phyloP scores from a whole-genome alignment of 176 grass and related monocot genomes.

The Zoysia pacifica region DNA sequence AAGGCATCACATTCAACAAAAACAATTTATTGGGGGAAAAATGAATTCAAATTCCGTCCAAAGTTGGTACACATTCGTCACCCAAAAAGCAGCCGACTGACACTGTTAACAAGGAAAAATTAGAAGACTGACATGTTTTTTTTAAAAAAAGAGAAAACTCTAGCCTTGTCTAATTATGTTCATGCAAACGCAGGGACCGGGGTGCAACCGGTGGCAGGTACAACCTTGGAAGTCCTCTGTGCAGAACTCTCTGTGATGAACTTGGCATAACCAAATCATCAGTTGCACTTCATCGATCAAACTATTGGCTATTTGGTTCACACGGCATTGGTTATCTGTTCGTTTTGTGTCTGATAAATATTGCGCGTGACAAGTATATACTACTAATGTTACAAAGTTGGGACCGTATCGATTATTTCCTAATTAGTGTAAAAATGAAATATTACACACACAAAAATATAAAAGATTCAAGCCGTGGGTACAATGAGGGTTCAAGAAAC shows the following conservation, averaged over 20 bases:
- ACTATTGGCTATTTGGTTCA: background rate
- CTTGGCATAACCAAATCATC: conserved; percentile 48
- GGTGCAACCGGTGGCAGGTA: conserved; percentile 68
- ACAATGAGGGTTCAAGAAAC: background rate
- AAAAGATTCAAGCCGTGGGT: background rate
- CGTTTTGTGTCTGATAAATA: too few relatives aligned
- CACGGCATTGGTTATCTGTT: background rate
- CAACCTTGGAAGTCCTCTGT: conserved; percentile 60
- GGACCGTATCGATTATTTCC: too few relatives aligned
- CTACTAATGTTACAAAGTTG: too few relatives aligned
- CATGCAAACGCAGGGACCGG: conserved; percentile 49
- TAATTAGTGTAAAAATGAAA: too few relatives aligned
- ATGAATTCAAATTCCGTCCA: background rate
- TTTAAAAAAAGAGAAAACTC: too few relatives aligned
- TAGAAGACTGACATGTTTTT: too few relatives aligned
- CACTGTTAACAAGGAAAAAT: too few relatives aligned
- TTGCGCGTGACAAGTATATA: too few relatives aligned
- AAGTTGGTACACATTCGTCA: conserved; percentile 27
- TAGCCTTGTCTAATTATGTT: conserved; percentile 36
- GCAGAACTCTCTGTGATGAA: conserved; percentile 81
- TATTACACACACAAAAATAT: too few relatives aligned
- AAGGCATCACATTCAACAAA: conserved; percentile 11
- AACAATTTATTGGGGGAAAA: conserved; percentile 36
- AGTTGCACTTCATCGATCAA: conserved; percentile 24
- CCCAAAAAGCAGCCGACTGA: conserved; percentile 2